phyloP scores from a whole-genome alignment of 164 flowering plant species.

The Liquidambar formosana region DNA sequence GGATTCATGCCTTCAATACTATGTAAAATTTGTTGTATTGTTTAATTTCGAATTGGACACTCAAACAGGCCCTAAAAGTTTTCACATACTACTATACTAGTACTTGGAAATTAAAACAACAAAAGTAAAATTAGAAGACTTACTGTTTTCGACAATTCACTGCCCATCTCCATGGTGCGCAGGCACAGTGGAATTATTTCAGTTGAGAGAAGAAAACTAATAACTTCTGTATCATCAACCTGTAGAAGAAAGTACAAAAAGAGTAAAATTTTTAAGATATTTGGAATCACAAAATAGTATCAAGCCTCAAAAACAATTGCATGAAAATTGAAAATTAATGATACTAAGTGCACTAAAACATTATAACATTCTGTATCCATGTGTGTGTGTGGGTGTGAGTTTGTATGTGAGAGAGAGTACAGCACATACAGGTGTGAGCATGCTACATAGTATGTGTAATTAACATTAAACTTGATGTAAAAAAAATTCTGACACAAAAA shows the following conservation, averaged over 20 bases:
- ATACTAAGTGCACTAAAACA: neutral
- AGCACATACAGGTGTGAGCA: neutral
- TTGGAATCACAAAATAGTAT: slow-evolving; percentile 1
- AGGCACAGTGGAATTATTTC: slow-evolving; percentile 76
- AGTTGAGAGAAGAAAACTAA: slow-evolving; percentile 79
- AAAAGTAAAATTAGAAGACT: slow-evolving; percentile 20
- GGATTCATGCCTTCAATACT: no score
- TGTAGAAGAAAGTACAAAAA: slow-evolving; percentile 30
- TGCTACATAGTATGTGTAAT: neutral
- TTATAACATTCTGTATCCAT: neutral
- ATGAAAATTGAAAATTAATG: neutral
- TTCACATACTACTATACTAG: neutral
- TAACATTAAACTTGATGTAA: neutral
- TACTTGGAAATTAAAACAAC: neutral
- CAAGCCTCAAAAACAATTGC: neutral
- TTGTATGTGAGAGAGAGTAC: neutral
- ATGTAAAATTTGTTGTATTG: no score
- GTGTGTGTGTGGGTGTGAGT: no score
- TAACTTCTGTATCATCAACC: slow-evolving; percentile 93
- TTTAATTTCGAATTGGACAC: no score
- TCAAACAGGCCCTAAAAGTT: no score
- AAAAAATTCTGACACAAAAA: no score
- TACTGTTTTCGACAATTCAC: slow-evolving; percentile 88
- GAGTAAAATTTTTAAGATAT: neutral
- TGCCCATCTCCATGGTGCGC: slow-evolving; percentile 94